Evolutionary conservation across 2,329 filamentous ascomycete genomes (phyloP), one percentile per base, ranked within the genome.

Genomic region (Aspergillus quadricinctus): DNA sequence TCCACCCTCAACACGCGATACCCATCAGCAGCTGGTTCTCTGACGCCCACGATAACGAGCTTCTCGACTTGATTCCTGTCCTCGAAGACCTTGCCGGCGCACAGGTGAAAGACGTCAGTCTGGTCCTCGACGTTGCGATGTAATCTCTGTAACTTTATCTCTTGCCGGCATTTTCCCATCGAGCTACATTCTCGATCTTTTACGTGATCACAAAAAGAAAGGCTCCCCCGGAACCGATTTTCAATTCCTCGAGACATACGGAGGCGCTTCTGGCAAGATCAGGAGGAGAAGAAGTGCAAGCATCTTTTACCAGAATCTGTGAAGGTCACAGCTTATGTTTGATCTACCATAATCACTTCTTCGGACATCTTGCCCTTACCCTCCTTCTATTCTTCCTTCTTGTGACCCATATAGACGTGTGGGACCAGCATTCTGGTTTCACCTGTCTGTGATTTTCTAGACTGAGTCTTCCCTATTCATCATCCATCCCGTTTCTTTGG

Each of bases 1-100:
- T 99, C 83, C 94, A 99, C 73, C 94, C 94, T 25, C 93, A 99
- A 79, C 94, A 99, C 74, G 94, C 94, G 59, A 93, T 99, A 50
- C 94, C 94, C 27, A 99, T 99, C 78, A 97, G 92, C 83, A 97
- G 93, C 81, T 99, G 94, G 94, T 99, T 99, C 79, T 97, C 92
- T 64, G 94, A 99, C 77, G 94, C 94, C 60, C 94, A 99, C 77
- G 94, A 99, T 79, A 99, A 99, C 77, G 94, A 99, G 81, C 83
- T 99, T 60, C 82, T 99, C 69, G 94, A 99, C 74, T 81, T 99
- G 67, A 97, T 99, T 74, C 94, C 94, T 53, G 94, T 99, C 67
- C 90, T 99, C 64, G 94, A 99, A 81, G 94, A 99, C 76, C 82
- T 99, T 71, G 93, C 94, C 60, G 88, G 89, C 64, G 77, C 87